These are phyloP conservation scores for Aaosphaeria arxii DNA, from an alignment of 2,329 filamentous ascomycete species.

Conservation along the genomic window DNA sequence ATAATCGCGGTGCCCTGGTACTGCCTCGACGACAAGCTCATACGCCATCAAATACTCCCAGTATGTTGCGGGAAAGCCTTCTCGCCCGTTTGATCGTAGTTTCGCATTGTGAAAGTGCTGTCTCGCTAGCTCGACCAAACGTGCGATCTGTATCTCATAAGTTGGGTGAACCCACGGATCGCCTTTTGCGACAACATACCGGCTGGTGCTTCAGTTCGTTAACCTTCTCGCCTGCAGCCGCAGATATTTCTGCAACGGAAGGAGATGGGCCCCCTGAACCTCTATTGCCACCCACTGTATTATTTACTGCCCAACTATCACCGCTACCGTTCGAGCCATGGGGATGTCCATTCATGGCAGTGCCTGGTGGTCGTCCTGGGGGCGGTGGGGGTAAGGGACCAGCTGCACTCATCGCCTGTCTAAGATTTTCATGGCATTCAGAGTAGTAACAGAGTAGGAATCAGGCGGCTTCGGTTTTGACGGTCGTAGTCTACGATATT, in stretches of 20 bases:
- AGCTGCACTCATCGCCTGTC: constrained; percentile 37
- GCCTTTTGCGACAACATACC: constrained; percentile 13
- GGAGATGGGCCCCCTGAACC: constrained; percentile 22
- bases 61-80: constrained; percentile 70
- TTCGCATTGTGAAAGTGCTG: constrained; percentile 51
- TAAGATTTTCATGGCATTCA: constrained; percentile 12
- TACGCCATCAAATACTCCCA: constrained; percentile 81
- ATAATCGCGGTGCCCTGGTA: constrained; percentile 75
- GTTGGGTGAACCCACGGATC: constrained; percentile 10
- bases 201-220: constrained; percentile 23
- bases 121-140: constrained; percentile 42
- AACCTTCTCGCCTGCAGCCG: constrained; percentile 36
- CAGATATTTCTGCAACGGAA: constrained; percentile 45
- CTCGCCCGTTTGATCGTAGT: constrained; percentile 39
- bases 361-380: constrained; percentile 14
- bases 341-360: constrained; percentile 30
- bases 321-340: constrained; percentile 19
- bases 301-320: constrained; percentile 21
- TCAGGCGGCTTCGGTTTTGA: no score
- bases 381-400: constrained; percentile 34
- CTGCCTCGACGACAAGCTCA: constrained; percentile 71
- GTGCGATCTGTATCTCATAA: constrained; percentile 28
- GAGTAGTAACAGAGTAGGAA: no score
- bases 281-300: constrained; percentile 18
- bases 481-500: no score